phyloP scores from a whole-genome alignment of 2,329 filamentous ascomycete species.

The Aspergillus uvarum region DNA sequence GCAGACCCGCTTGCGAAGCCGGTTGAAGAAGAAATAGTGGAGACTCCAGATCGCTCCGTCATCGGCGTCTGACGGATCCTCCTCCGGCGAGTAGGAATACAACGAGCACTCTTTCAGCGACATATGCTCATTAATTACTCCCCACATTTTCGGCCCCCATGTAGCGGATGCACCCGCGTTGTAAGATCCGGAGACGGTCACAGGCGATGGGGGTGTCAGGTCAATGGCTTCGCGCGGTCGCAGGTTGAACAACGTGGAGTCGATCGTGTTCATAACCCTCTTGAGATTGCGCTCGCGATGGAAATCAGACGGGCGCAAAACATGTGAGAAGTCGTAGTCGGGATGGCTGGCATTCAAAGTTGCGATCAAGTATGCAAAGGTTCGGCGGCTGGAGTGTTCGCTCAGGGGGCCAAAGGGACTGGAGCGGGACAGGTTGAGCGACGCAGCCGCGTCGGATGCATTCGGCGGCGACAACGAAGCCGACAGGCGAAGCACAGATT shows the following conservation, averaged over 20 bases:
- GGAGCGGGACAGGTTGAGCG: conserved; percentile 75
- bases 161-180: conserved; percentile 56
- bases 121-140: conserved; percentile 92
- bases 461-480: conserved; percentile 84
- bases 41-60: conserved; percentile 92
- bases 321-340: conserved; percentile 95
- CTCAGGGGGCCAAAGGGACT: conserved; percentile 91
- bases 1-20: conserved; percentile 82
- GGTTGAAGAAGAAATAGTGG: conserved; percentile 98
- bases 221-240: conserved; percentile 59
- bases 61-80: conserved; percentile 89
- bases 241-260: conserved; percentile 83
- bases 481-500: conserved; percentile 79
- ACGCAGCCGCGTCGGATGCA: conserved; percentile 64
- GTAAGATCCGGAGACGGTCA: conserved; percentile 48
- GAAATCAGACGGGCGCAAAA: conserved; percentile 86
- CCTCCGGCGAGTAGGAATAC: conserved; percentile 85
- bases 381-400: conserved; percentile 82
- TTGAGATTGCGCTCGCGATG: conserved; percentile 77
- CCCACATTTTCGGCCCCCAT: conserved; percentile 92
- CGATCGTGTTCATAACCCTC: conserved; percentile 80
- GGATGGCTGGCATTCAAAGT: conserved; percentile 94
- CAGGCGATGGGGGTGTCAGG: conserved; percentile 42
- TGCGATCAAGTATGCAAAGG: conserved; percentile 93
- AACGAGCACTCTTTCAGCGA: conserved; percentile 81